A percentile compares a stretch with the other conserved stretches of the same genome.
Conservation (phyloP, 208 protist genomes). For the Angomonas desouzai region DNA sequence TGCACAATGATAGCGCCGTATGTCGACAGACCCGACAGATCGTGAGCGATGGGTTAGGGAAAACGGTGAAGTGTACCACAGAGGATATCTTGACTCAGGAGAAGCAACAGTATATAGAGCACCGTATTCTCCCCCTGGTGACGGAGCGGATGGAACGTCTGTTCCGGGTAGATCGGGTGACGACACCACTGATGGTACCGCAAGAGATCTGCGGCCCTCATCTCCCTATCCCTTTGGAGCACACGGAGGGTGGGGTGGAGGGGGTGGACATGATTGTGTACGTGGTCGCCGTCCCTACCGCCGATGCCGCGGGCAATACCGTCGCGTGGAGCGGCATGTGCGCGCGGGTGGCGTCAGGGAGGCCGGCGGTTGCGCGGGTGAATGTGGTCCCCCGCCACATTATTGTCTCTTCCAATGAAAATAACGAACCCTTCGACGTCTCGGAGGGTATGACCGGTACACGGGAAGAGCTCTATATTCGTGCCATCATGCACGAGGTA, state of each 20-base stretch:
- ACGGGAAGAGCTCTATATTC: constrained; percentile 27
- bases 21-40: not conserved
- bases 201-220: constrained; percentile 19
- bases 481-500: constrained; percentile 60
- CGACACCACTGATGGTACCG: not conserved
- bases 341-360: constrained; percentile 16
- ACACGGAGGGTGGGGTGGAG: constrained; percentile 28
- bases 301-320: constrained; percentile 14
- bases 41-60: constrained; percentile 29
- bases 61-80: constrained; percentile 23
- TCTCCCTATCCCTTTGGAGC: constrained; percentile 25
- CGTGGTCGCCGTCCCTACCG: constrained; percentile 32
- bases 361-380: constrained; percentile 43
- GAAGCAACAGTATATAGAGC: constrained; percentile 38
- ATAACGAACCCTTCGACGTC: not conserved
- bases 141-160: constrained; percentile 23
- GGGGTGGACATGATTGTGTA: constrained; percentile 61
- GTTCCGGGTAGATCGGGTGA: constrained; percentile 20
- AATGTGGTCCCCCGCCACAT: constrained; percentile 41
- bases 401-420: not conserved
- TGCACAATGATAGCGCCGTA: not conserved
- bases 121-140: constrained; percentile 24
- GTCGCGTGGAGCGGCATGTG: constrained; percentile 52
- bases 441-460: not conserved
- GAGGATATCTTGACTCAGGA: constrained; percentile 38